These are phyloP conservation scores for Dimargaris verticillata DNA, from an alignment of 192 early-diverging fungal species.

Conservation along the genomic window DNA sequence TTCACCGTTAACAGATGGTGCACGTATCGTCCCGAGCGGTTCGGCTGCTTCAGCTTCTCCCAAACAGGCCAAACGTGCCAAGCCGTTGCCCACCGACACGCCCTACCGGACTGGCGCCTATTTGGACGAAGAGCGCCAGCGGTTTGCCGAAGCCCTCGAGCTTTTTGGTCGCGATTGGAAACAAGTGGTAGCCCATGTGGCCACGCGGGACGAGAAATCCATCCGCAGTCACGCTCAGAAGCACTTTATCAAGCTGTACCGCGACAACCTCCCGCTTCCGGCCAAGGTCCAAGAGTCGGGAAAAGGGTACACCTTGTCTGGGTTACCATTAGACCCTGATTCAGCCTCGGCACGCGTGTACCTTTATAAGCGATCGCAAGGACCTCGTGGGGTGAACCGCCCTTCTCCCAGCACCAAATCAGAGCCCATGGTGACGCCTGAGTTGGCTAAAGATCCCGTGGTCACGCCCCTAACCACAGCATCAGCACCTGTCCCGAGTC, in stretches of 20 bases:
- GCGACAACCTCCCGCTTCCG: slow-evolving; percentile 69
- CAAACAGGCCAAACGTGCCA: slow-evolving; percentile 14
- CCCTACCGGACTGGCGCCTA: slow-evolving; percentile 50
- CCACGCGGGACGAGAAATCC: slow-evolving; percentile 63
- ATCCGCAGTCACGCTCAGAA: slow-evolving; percentile 84
- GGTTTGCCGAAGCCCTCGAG: slow-evolving; percentile 63
- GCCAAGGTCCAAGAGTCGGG: slow-evolving; percentile 54
- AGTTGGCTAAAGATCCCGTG: too few species aligned
- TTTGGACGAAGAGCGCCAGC: slow-evolving; percentile 51
- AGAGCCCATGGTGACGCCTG: too few species aligned
- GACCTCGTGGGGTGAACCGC: too few species aligned
- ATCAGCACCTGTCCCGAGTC: too few species aligned
- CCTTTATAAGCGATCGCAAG: slow-evolving; percentile 17
- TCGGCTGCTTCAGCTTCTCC: not conserved
- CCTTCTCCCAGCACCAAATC: too few species aligned
- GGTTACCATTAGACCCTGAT: slow-evolving; percentile 75
- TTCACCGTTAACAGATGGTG: too few species aligned
- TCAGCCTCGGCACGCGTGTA: slow-evolving; percentile 74
- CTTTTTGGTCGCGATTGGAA: slow-evolving; percentile 71
- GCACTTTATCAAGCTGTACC: slow-evolving; percentile 78
- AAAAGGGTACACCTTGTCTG: slow-evolving; percentile 65
- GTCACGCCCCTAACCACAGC: too few species aligned
- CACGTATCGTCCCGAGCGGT: too few species aligned
- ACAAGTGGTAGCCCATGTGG: slow-evolving; percentile 54
- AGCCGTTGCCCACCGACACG: slow-evolving; percentile 19